A percentile compares a stretch with the other conserved stretches of the same genome.
These are phyloP conservation scores for Pseudognaphalium luteoalbum DNA, from an alignment of 129 eudicot genomes.

Conservation along the genomic window DNA sequence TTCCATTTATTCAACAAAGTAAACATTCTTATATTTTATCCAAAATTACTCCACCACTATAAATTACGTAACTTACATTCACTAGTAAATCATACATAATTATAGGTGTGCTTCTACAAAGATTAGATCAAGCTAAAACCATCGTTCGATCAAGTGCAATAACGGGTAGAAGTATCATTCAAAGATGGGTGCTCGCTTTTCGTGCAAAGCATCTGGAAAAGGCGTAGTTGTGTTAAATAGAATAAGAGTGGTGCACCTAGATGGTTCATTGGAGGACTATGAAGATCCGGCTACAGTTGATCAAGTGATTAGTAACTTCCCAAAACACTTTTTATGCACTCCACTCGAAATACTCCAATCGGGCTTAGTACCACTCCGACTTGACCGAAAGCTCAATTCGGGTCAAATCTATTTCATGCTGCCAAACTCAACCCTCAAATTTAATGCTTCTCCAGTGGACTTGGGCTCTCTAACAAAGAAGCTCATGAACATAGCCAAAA, in stretches of 20 bases:
- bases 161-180: not conserved
- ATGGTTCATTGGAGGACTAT: constrained; percentile 46
- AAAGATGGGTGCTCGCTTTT: constrained; percentile 28
- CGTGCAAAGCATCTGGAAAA: constrained; percentile 11
- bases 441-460: constrained; percentile 45
- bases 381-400: constrained; percentile 28
- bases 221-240: not conserved
- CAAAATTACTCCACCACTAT: not conserved
- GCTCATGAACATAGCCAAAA: constrained; percentile 42
- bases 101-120: not conserved
- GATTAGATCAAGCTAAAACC: not conserved
- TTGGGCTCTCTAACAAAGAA: constrained; percentile 43
- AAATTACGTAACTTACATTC: not conserved
- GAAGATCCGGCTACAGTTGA: constrained; percentile 41
- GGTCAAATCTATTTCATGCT: constrained; percentile 57
- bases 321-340: constrained; percentile 50
- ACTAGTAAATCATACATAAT: not conserved
- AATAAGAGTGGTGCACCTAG: constrained; percentile 44
- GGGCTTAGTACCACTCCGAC: constrained; percentile 38
- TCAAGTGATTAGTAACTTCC: constrained; percentile 38
- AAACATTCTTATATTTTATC: not conserved
- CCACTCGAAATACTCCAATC: constrained; percentile 44
- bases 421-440: constrained; percentile 44
- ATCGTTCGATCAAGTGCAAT: not conserved
- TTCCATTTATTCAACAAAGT: not conserved